These are phyloP conservation scores for Paramecium caudatum DNA, from an alignment of 73 alveolate species.

Conservation along the genomic window DNA sequence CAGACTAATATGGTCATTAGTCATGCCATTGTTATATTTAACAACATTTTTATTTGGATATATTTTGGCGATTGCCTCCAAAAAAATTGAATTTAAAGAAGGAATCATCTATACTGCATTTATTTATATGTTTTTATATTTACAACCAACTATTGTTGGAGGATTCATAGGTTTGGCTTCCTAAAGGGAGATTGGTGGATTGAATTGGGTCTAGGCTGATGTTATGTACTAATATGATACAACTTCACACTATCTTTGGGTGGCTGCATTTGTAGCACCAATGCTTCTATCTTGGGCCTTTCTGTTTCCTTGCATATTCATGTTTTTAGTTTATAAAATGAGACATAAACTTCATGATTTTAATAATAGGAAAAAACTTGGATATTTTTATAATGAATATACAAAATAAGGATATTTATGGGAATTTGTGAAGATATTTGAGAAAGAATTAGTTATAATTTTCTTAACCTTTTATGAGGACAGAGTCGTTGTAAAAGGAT, in stretches of 20 bases:
- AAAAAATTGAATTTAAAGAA: neutral
- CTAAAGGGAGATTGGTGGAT: neutral
- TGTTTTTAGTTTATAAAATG: neutral
- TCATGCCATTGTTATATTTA: slow-evolving; percentile 45
- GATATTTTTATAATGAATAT: slow-evolving; percentile 62
- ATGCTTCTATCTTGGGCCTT: slow-evolving; percentile 59
- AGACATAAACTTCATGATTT: slow-evolving; percentile 18
- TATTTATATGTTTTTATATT: slow-evolving; percentile 48
- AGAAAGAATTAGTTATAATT: slow-evolving; percentile 17
- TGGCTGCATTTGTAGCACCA: slow-evolving; percentile 41
- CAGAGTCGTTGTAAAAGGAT: slow-evolving; percentile 44
- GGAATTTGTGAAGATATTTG: slow-evolving; percentile 64
- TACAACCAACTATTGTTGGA: slow-evolving; percentile 57
- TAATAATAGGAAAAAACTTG: slow-evolving; percentile 30
- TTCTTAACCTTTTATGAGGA: slow-evolving; percentile 61
- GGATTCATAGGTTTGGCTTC: slow-evolving; percentile 59
- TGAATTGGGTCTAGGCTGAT: slow-evolving; percentile 59
- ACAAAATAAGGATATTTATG: slow-evolving; percentile 37
- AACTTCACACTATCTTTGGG: slow-evolving; percentile 30
- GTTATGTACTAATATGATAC: slow-evolving; percentile 49
- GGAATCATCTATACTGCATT: slow-evolving; percentile 53
- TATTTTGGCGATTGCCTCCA: neutral
- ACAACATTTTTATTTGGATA: slow-evolving; percentile 31
- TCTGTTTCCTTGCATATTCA: slow-evolving; percentile 32
- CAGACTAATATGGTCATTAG: slow-evolving; percentile 55